Conservation (phyloP, 305 asterid genomes). For the Stenogyne calaminthoides region DNA sequence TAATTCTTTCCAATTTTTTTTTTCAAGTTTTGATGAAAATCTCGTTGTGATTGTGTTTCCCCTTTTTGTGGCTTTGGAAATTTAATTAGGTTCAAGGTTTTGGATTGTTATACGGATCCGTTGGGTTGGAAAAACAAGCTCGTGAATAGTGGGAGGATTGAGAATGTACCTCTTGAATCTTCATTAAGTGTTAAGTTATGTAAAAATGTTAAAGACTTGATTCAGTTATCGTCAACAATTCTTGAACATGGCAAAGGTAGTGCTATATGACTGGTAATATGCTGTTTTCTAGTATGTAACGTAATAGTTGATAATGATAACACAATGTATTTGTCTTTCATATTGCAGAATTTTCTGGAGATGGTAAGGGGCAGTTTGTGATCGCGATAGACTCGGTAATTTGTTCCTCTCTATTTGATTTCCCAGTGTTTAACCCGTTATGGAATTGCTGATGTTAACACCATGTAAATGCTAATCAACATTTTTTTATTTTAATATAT, state of each 20-base stretch:
- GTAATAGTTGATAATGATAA: constrained; percentile 6
- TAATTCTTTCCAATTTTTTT: neutral
- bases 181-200: constrained; percentile 42
- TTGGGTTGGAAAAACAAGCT: constrained; percentile 83
- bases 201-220: constrained; percentile 64
- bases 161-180: constrained; percentile 40
- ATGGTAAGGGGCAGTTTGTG: constrained; percentile 64
- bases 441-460: neutral
- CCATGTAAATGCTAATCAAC: too few species aligned
- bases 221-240: constrained; percentile 49
- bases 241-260: constrained; percentile 79
- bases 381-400: constrained; percentile 96
- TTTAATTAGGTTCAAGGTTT: constrained; percentile 64
- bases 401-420: neutral
- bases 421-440: neutral
- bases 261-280: constrained; percentile 1
- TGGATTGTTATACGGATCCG: constrained; percentile 94
- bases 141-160: constrained; percentile 51
- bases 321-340: constrained; percentile 24
- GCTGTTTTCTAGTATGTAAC: neutral
- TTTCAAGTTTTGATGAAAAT: constrained; percentile 1
- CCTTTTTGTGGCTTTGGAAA: constrained; percentile 21
- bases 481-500: neutral
- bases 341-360: constrained; percentile 62
- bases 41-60: constrained; percentile 14